Percentiles rank a stretch among this genome's conserved stretches.
Conservation (phyloP, 139 green algal species). For the Yamagishiella unicocca region DNA sequence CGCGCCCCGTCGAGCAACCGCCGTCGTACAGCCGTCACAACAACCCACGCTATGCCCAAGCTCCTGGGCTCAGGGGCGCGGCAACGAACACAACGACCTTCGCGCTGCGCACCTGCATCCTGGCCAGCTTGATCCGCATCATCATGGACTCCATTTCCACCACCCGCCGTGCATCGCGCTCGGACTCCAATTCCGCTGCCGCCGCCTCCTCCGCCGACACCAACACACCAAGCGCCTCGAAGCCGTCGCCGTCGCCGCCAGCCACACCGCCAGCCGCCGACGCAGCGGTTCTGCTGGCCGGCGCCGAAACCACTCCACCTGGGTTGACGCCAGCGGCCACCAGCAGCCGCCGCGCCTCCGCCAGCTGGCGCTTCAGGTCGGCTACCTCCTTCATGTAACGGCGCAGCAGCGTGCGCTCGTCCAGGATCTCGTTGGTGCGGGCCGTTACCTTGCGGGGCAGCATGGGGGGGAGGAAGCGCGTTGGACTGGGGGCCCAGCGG, state of each 20-base stretch:
- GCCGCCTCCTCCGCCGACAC: not conserved
- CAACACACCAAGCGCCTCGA: not conserved
- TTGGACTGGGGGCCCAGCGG: not conserved
- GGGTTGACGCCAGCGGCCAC: not conserved
- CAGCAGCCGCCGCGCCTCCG: constrained; percentile 20
- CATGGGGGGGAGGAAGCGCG: not conserved
- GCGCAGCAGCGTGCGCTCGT: constrained; percentile 85
- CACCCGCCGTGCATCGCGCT: not conserved
- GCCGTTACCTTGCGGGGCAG: constrained; percentile 50
- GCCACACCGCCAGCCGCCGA: too few species aligned
- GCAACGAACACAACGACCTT: too few species aligned
- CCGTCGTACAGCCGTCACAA: too few species aligned
- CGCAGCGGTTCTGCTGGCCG: not conserved
- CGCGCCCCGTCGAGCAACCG: too few species aligned
- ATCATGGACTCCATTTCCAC: constrained; percentile 34
- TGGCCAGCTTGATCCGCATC: constrained; percentile 12
- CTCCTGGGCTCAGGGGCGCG: too few species aligned
- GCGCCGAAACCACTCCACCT: not conserved
- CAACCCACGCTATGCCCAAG: too few species aligned
- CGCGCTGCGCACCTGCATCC: constrained; percentile 30
- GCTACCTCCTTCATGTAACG: constrained; percentile 89
- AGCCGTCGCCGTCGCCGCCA: not conserved
- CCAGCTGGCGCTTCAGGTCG: constrained; percentile 85
- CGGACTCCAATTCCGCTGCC: not conserved
- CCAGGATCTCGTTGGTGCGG: constrained; percentile 81